Evolutionary conservation across 768 basidiomycete genomes (phyloP).

Genomic region (Suillus sp.): DNA sequence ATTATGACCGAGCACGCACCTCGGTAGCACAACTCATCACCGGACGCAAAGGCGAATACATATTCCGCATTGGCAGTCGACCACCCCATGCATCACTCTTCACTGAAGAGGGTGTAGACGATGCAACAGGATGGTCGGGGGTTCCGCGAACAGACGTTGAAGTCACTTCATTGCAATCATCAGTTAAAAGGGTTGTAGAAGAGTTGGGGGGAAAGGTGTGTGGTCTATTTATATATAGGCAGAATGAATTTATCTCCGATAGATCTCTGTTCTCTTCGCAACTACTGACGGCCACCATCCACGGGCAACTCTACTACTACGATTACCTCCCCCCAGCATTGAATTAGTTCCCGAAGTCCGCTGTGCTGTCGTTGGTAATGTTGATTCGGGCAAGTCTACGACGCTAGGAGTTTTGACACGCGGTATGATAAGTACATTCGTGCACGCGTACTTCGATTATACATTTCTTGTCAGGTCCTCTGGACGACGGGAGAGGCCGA

Average conservation of each 20-base stretch:
- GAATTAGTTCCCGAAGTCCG: slow-evolving; percentile 88
- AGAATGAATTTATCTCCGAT: slow-evolving; percentile 6
- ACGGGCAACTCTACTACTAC: slow-evolving; percentile 61
- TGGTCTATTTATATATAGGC: not conserved
- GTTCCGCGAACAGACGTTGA: slow-evolving; percentile 51
- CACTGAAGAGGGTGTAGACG: slow-evolving; percentile 47
- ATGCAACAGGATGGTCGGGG: slow-evolving; percentile 58
- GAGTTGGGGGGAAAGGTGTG: slow-evolving; percentile 81
- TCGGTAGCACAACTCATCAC: slow-evolving; percentile 68
- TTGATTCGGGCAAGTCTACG: slow-evolving; percentile 92
- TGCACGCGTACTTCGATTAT: slow-evolving; percentile 20
- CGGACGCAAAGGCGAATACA: slow-evolving; percentile 68
- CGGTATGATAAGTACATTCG: slow-evolving; percentile 46
- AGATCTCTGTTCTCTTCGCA: slow-evolving; percentile 63
- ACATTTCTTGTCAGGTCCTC: slow-evolving; percentile 47
- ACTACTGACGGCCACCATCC: slow-evolving; percentile 44
- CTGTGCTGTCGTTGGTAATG: slow-evolving; percentile 95
- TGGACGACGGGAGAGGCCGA: slow-evolving; percentile 81
- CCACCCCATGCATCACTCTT: slow-evolving; percentile 62
- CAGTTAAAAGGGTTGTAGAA: slow-evolving; percentile 55
- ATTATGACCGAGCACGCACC: slow-evolving; percentile 62
- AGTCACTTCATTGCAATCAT: slow-evolving; percentile 46
- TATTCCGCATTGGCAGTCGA: slow-evolving; percentile 70
- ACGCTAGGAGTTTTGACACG: slow-evolving; percentile 94
- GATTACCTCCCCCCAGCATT: slow-evolving; percentile 75